Evolutionary conservation across 2,329 filamentous ascomycete genomes (phyloP).

Genomic region (Fusarium stilboides): DNA sequence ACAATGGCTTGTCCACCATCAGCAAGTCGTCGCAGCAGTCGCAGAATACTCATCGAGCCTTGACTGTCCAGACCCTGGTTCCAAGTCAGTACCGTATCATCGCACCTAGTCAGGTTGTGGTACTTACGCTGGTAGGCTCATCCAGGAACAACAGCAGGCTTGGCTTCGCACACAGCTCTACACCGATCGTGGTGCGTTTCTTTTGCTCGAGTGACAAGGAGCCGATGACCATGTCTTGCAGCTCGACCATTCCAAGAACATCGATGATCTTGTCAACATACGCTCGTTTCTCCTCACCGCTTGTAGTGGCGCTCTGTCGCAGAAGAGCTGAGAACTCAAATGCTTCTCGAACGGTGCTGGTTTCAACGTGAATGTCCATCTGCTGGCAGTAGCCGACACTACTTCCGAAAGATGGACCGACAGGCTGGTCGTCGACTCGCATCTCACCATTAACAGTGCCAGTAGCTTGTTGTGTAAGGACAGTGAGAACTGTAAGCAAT

Average conservation of each 20-base stretch:
- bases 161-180: slow-evolving; percentile 67
- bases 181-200: slow-evolving; percentile 67
- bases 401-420: slow-evolving; percentile 80
- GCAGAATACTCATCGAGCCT: slow-evolving; percentile 70
- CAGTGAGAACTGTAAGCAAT: slow-evolving; percentile 72
- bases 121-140: slow-evolving; percentile 59
- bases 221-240: slow-evolving; percentile 72
- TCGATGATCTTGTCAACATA: slow-evolving; percentile 76
- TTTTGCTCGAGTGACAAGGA: slow-evolving; percentile 71
- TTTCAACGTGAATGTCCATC: slow-evolving; percentile 74
- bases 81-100: no score
- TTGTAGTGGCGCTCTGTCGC: slow-evolving; percentile 68
- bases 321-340: slow-evolving; percentile 75
- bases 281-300: slow-evolving; percentile 72
- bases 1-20: slow-evolving; percentile 69
- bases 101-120: no score
- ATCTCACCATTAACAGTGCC: slow-evolving; percentile 82
- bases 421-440: slow-evolving; percentile 77
- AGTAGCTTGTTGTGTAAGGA: slow-evolving; percentile 79
- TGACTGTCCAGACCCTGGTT: slow-evolving; percentile 67
- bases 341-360: slow-evolving; percentile 74
- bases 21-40: slow-evolving; percentile 70
- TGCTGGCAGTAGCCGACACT: slow-evolving; percentile 78
- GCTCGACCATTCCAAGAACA: slow-evolving; percentile 73
- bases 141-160: slow-evolving; percentile 73